Evolutionary conservation across 2,329 filamentous ascomycete species (phyloP).

Genomic region (Epichloe sylvatica): DNA sequence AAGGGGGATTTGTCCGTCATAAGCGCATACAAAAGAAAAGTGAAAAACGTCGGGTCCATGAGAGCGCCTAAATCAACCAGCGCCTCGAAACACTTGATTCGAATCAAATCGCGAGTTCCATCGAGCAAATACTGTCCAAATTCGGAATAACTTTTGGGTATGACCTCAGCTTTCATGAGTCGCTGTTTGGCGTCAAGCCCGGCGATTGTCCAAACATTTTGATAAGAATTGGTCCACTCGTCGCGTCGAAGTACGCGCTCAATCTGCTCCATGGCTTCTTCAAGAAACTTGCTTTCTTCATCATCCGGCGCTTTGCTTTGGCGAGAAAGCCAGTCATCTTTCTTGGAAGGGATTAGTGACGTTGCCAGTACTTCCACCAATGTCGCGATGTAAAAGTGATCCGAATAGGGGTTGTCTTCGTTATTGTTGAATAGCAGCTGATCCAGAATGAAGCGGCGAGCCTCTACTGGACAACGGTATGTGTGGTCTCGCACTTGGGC

Average conservation of each 20-base stretch:
- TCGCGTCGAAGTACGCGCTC: constrained; percentile 54
- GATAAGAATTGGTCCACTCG: constrained; percentile 54
- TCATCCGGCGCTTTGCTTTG: constrained; percentile 32
- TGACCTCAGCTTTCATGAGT: constrained; percentile 51
- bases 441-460: constrained; percentile 74
- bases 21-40: constrained; percentile 42
- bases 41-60: constrained; percentile 39
- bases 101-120: constrained; percentile 46
- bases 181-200: constrained; percentile 46
- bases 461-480: constrained; percentile 64
- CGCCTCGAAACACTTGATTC: constrained; percentile 51
- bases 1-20: constrained; percentile 49
- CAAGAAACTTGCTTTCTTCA: constrained; percentile 35
- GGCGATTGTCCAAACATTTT: constrained; percentile 52
- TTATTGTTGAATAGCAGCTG: constrained; percentile 93
- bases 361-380: constrained; percentile 52
- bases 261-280: constrained; percentile 45
- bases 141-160: constrained; percentile 37
- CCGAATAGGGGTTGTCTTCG: constrained; percentile 73
- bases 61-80: constrained; percentile 50
- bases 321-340: constrained; percentile 30
- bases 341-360: constrained; percentile 39
- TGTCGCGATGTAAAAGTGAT: constrained; percentile 75
- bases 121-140: constrained; percentile 54
- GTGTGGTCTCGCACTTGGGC: constrained; percentile 59